phyloP scores from a whole-genome alignment of 768 basidiomycete genomes.

The Thelephora ganbajun region DNA sequence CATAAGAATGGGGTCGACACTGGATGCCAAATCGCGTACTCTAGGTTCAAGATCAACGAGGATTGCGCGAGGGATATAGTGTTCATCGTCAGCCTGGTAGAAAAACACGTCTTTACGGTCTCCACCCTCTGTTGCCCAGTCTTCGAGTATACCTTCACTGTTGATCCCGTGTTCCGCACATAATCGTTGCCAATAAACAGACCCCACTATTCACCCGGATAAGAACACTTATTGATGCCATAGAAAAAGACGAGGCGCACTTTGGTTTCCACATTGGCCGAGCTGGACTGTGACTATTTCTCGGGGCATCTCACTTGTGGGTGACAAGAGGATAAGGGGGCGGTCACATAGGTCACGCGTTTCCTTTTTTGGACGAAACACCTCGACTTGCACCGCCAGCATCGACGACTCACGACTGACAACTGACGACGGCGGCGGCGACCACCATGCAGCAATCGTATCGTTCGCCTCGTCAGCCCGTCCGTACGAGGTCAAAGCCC shows the following conservation, averaged over 20 bases:
- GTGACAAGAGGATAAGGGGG: neutral
- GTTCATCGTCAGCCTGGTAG: conserved; percentile 99
- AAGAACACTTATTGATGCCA: conserved; percentile 4
- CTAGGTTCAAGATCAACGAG: conserved; percentile 93
- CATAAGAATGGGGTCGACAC: neutral
- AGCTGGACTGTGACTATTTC: conserved; percentile 77
- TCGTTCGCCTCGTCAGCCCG: neutral
- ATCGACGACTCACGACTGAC: too few species aligned
- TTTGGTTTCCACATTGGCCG: conserved; percentile 89
- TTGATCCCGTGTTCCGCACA: conserved; percentile 98
- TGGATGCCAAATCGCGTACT: conserved; percentile 29
- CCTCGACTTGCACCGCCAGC: neutral
- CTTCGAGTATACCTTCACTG: conserved; percentile 89
- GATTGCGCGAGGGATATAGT: conserved; percentile 95
- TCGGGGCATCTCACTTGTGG: conserved; percentile 42
- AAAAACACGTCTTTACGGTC: conserved; percentile 99
- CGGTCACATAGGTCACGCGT: neutral
- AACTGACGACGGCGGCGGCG: neutral
- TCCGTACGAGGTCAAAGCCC: neutral
- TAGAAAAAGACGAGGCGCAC: conserved; percentile 26
- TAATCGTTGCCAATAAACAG: conserved; percentile 96
- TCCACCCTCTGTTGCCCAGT: conserved; percentile 90
- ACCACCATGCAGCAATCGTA: conserved; percentile 4
- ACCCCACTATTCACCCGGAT: conserved; percentile 53
- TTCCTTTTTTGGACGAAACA: neutral